Conservation (phyloP, 306 rosid species). For the Vachellia pachyceras region DNA sequence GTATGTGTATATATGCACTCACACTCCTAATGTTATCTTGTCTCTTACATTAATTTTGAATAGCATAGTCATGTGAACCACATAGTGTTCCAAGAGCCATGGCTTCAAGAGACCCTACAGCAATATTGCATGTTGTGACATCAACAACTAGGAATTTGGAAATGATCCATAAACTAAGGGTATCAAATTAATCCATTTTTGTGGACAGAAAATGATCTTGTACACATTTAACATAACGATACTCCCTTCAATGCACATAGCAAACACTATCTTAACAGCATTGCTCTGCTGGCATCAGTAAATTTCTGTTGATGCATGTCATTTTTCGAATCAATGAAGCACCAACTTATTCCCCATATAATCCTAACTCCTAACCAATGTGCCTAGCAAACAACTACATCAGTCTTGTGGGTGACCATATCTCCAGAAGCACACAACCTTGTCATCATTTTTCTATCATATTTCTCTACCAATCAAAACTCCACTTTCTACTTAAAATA, state of each 20-base stretch:
- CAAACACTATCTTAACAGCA: not conserved
- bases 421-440: not conserved
- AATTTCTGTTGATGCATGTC: not conserved
- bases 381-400: not conserved
- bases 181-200: not conserved
- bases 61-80: not conserved
- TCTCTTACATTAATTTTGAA: not conserved
- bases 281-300: not conserved
- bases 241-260: not conserved
- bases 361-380: not conserved
- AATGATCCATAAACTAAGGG: not conserved
- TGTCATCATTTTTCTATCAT: not conserved
- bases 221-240: not conserved
- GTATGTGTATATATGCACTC: not conserved
- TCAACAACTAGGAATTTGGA: not conserved
- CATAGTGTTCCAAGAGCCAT: not conserved
- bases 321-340: not conserved
- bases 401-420: not conserved
- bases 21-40: not conserved
- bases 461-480: constrained; percentile 25
- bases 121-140: not conserved
- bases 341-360: not conserved
- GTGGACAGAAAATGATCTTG: not conserved
- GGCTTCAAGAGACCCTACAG: not conserved
- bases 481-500: constrained; percentile 19